Evolutionary conservation across 208 protist genomes (phyloP).

Genomic region (Acanthamoeba culbertsoni): DNA sequence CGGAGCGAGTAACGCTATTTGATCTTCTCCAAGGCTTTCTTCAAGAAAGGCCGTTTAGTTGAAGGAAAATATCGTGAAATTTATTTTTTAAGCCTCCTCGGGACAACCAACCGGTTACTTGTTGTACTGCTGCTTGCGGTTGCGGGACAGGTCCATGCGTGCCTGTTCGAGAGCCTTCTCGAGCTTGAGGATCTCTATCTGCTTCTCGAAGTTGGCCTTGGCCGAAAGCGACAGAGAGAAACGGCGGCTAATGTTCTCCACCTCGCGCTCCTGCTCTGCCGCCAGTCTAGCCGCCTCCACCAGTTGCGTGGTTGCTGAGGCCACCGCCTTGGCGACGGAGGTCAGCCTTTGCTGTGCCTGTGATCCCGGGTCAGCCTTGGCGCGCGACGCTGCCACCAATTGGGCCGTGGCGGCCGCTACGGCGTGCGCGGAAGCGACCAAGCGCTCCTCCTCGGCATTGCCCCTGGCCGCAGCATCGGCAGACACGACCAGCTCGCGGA

Average conservation of each 20-base stretch:
- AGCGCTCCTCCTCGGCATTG: constrained; percentile 26
- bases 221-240: constrained; percentile 8
- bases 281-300: constrained; percentile 7
- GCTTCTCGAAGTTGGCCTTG: constrained; percentile 36
- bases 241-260: neutral
- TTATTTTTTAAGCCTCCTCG: no score
- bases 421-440: neutral
- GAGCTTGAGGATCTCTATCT: constrained; percentile 61
- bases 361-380: neutral
- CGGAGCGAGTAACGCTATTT: no score
- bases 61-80: no score
- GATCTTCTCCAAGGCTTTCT: no score
- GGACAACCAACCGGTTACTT: neutral
- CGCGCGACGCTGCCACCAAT: constrained; percentile 17
- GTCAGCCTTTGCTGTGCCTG: neutral
- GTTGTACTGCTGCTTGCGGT: neutral
- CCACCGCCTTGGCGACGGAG: neutral
- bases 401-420: constrained; percentile 48
- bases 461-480: neutral
- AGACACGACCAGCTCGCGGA: neutral
- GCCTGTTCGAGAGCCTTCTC: constrained; percentile 60
- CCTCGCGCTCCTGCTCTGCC: constrained; percentile 29
- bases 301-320: neutral
- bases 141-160: constrained; percentile 19
- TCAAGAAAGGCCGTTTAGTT: no score